Evolutionary conservation across 192 early-diverging fungal genomes (phyloP), one percentile per base, ranked within the genome.

Genomic region (Haplosporangium gracile): DNA sequence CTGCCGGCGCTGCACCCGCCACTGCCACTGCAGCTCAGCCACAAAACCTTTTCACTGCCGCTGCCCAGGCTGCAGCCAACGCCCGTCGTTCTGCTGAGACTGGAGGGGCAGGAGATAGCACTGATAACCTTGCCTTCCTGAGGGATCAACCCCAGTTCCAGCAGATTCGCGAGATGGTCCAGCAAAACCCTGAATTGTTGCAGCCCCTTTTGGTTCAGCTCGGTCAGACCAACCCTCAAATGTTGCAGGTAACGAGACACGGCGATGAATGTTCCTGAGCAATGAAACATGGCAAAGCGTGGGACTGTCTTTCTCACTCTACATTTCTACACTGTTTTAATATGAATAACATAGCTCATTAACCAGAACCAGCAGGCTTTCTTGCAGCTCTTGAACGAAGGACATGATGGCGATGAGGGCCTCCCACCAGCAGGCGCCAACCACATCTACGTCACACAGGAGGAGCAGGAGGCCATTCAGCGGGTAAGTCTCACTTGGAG

Each of bases 401-500:
- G 86, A n/a, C 91, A 74, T 40, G 95, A 94, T 4, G 95, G 85
- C 24, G 95, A 91, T n/a, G 88, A 89, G 39, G 89, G 88, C 47
- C 88, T 57, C 26, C 84, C 89, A 70, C 82, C 88, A 53, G 71
- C 90, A 68, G 89, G 88, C 5, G 73, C 76, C 18, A 94, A 95
- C 82, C 91, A 94, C 75, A 95, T 98, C 76, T 92, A 92, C 29
- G 94, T 99, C 53, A 97, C 97, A 26, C 93, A 92, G 72, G 95
- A 98, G 78, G 97, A 98, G 82, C 95, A 96, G 79, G 97, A 90
- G 75, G 97, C 97, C 42, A 97, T 99, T 81, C 94, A 96, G 71
- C 88, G 96, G 78, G 94, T 95, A 90, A 88, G 92, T 78, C 32
- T 15, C 34, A 15, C 15, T 22, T 75, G 26, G 36, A 73, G 34